A percentile compares a stretch with the other conserved stretches of the same genome.
Evolutionary conservation across 139 green algal genomes (phyloP).

Genomic region (Deuterostichococcus epilithicus): DNA sequence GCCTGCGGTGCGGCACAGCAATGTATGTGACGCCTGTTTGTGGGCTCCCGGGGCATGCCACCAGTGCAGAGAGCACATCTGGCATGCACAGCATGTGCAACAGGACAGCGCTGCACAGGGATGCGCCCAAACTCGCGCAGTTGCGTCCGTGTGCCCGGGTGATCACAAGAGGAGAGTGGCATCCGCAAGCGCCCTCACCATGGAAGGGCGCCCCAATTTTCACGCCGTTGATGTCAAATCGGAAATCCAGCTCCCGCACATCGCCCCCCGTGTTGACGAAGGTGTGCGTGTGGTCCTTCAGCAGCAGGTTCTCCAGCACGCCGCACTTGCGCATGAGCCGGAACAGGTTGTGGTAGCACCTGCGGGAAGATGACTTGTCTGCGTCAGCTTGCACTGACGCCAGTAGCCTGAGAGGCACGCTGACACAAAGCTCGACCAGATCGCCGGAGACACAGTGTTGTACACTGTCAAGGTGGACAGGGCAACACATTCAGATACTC

Average conservation of each 20-base stretch:
- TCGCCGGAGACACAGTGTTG: too few relatives aligned
- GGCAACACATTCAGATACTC: too few relatives aligned
- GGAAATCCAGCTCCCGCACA: slow-evolving; percentile 88
- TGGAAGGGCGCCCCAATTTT: slow-evolving; percentile 90
- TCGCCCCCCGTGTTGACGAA: slow-evolving; percentile 92
- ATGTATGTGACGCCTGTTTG: background rate
- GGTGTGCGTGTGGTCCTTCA: slow-evolving; percentile 97
- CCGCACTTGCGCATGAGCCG: slow-evolving; percentile 94
- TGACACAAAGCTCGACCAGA: background rate
- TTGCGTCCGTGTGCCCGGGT: too few relatives aligned
- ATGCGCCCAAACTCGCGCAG: too few relatives aligned
- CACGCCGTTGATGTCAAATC: slow-evolving; percentile 71
- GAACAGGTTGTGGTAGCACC: slow-evolving; percentile 81
- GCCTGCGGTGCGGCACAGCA: slow-evolving; percentile 25
- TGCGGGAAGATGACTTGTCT: too few relatives aligned
- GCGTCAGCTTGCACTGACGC: slow-evolving; percentile 4
- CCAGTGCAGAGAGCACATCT: background rate
- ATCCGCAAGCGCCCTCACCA: slow-evolving; percentile 9
- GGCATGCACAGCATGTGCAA: too few relatives aligned
- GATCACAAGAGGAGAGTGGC: too few relatives aligned
- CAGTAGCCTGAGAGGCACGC: too few relatives aligned
- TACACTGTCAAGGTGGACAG: too few relatives aligned
- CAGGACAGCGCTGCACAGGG: too few relatives aligned
- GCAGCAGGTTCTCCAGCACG: slow-evolving; percentile 88
- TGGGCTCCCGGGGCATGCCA: background rate